A percentile compares a stretch with the other conserved stretches of the same genome.
phyloP scores from a whole-genome alignment of 2,329 filamentous ascomycete species.

The Mollisiaceae sp. region DNA sequence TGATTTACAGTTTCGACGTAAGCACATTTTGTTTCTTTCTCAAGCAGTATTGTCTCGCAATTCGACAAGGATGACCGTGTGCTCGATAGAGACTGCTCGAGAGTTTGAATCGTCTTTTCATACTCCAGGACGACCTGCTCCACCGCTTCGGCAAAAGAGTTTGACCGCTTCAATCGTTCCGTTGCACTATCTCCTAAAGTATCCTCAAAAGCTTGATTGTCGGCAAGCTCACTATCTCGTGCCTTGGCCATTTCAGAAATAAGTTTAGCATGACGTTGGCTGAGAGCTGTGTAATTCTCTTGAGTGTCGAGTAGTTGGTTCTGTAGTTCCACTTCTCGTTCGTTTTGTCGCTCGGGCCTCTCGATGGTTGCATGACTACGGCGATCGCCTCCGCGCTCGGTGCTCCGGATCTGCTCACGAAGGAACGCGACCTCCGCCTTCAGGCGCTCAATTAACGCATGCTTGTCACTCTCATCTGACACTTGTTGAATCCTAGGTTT shows the following conservation, averaged over 20 bases:
- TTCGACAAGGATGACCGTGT: slow-evolving; percentile 82
- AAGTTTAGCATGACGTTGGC: slow-evolving; percentile 91
- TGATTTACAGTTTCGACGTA: slow-evolving; percentile 91
- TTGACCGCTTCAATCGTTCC: slow-evolving; percentile 90
- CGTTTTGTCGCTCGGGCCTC: slow-evolving; percentile 77
- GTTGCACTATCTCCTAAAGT: slow-evolving; percentile 78
- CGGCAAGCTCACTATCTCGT: slow-evolving; percentile 69
- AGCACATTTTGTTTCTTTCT: slow-evolving; percentile 92
- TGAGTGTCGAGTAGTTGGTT: slow-evolving; percentile 92
- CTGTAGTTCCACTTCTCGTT: slow-evolving; percentile 87
- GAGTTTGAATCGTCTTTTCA: slow-evolving; percentile 94
- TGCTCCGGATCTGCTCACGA: slow-evolving; percentile 88
- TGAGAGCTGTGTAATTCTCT: slow-evolving; percentile 92
- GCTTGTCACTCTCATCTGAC: slow-evolving; percentile 88
- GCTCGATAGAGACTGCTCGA: slow-evolving; percentile 89
- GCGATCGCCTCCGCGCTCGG: slow-evolving; percentile 67
- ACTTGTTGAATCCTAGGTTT: slow-evolving; percentile 95
- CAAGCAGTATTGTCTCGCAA: slow-evolving; percentile 84
- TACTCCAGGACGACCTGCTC: slow-evolving; percentile 97
- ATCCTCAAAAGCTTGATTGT: slow-evolving; percentile 63
- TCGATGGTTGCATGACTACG: slow-evolving; percentile 66
- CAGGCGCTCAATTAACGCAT: slow-evolving; percentile 88
- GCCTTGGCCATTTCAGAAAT: slow-evolving; percentile 93
- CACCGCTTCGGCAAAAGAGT: slow-evolving; percentile 93
- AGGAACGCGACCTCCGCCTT: slow-evolving; percentile 94